These are phyloP conservation scores for Macrolepiota albuminosa DNA, from an alignment of 768 basidiomycete species.

Conservation along the genomic window DNA sequence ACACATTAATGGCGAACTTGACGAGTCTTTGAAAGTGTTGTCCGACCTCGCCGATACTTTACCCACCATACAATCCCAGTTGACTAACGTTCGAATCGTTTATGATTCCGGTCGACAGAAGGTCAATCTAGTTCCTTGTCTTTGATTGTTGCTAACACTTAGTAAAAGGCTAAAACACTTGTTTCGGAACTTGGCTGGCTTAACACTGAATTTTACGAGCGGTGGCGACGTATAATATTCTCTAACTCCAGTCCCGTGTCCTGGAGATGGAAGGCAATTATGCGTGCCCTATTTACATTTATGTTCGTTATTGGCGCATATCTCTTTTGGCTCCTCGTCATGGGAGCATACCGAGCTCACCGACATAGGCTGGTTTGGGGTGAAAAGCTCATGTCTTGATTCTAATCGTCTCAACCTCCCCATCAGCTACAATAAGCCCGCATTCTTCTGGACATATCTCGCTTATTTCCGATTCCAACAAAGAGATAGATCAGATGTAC, in stretches of 20 bases:
- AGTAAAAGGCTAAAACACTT: constrained; percentile 54
- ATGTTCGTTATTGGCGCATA: constrained; percentile 55
- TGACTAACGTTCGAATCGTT: constrained; percentile 54
- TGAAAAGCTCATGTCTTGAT: constrained; percentile 66
- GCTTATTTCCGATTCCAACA: constrained; percentile 1
- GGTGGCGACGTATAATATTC: constrained; percentile 72
- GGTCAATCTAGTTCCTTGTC: constrained; percentile 30
- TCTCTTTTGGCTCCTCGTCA: constrained; percentile 55
- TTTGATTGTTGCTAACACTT: constrained; percentile 3
- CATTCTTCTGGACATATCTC: constrained; percentile 1
- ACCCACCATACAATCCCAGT: constrained; percentile 57
- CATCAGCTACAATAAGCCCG: background rate
- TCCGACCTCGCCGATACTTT: constrained; percentile 52
- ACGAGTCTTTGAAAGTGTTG: constrained; percentile 55
- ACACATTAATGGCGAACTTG: constrained; percentile 54
- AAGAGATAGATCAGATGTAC: constrained; percentile 11
- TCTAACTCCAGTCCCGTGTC: constrained; percentile 70
- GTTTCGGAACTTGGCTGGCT: constrained; percentile 68
- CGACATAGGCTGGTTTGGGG: constrained; percentile 76
- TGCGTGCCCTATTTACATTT: constrained; percentile 56
- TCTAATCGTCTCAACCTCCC: background rate
- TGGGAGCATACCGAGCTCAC: constrained; percentile 70
- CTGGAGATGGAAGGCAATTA: constrained; percentile 59
- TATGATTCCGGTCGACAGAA: constrained; percentile 72
- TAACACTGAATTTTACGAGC: constrained; percentile 73